These are phyloP conservation scores for Galeopsis tetrahit DNA, from an alignment of 257 asterid species.

Conservation along the genomic window DNA sequence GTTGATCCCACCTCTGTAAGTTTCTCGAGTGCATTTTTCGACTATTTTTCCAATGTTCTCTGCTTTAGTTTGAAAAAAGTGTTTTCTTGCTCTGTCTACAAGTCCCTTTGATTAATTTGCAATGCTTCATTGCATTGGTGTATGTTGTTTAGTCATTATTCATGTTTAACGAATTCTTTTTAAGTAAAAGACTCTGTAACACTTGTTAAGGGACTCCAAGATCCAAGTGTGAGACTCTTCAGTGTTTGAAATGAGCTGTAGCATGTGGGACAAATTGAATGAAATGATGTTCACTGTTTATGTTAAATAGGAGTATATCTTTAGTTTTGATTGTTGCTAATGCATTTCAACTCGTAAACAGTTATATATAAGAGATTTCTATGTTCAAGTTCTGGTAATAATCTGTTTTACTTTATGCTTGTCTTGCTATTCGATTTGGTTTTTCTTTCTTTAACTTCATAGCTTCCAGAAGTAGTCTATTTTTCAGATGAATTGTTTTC, in stretches of 20 bases:
- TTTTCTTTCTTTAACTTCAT: not conserved
- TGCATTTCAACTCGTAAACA: not conserved
- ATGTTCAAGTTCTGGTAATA: not conserved
- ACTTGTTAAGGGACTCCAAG: not conserved
- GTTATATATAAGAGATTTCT: slow-evolving; percentile 3
- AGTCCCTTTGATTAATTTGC: slow-evolving; percentile 15
- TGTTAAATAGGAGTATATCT: not conserved
- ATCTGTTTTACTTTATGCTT: slow-evolving; percentile 9
- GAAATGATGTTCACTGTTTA: not conserved
- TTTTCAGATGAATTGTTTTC: not conserved
- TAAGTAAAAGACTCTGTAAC: not conserved
- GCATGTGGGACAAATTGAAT: slow-evolving; percentile 18
- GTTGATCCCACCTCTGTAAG: slow-evolving; percentile 63
- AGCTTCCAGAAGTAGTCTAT: not conserved
- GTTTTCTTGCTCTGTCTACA: slow-evolving; percentile 3
- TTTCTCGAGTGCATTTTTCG: slow-evolving; percentile 24
- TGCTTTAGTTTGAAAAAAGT: not conserved
- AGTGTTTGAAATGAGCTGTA: slow-evolving; percentile 10
- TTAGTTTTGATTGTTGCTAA: not conserved
- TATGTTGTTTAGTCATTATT: not conserved
- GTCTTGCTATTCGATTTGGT: not conserved
- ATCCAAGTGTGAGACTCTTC: not conserved
- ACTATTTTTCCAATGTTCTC: not conserved
- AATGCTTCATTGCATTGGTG: not conserved
- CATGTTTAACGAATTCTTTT: not conserved